phyloP scores from a whole-genome alignment of 75 land plant species.

The Cunninghamia lanceolata region DNA sequence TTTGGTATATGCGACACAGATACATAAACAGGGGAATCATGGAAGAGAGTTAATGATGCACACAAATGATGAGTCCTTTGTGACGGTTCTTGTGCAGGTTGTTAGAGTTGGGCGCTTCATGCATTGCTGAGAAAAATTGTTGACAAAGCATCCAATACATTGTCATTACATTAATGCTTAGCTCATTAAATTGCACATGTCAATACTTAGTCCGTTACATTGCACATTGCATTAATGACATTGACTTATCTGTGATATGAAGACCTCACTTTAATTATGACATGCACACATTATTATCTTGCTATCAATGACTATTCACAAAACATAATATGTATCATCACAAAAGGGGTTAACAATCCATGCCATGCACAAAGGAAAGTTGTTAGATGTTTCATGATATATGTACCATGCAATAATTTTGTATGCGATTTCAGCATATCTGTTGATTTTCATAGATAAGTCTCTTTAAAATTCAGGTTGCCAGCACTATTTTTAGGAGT shows the following conservation, averaged over 20 bases:
- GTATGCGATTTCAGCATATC: background rate
- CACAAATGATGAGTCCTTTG: background rate
- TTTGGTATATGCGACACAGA: background rate
- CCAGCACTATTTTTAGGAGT: background rate
- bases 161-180: background rate
- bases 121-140: background rate
- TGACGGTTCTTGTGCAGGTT: background rate
- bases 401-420: background rate
- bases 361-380: background rate
- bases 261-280: no score
- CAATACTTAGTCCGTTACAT: background rate
- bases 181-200: background rate
- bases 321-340: background rate
- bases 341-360: background rate
- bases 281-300: no score
- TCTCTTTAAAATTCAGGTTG: conserved; percentile 2
- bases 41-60: background rate
- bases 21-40: background rate
- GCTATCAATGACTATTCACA: background rate
- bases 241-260: no score
- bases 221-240: no score
- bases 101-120: background rate
- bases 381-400: background rate
- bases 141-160: background rate
- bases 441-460: background rate